These are phyloP conservation scores for Panaeolus papilionaceus DNA, from an alignment of 768 basidiomycete species.

Conservation along the genomic window DNA sequence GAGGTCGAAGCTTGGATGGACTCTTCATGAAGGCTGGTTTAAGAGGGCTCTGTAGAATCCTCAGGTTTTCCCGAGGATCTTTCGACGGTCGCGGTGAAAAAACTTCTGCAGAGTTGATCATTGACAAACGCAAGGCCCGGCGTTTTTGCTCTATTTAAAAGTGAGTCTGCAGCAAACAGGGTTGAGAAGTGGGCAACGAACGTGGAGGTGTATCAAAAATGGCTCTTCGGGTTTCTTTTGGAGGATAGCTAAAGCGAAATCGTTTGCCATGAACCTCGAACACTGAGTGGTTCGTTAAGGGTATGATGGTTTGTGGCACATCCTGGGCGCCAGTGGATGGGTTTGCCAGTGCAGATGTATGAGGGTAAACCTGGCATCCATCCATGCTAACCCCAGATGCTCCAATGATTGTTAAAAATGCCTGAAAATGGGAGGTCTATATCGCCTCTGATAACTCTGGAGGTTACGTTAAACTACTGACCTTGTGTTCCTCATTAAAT, in stretches of 20 bases:
- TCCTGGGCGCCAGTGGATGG: slow-evolving; percentile 15
- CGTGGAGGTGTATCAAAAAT: slow-evolving; percentile 58
- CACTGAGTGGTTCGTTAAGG: slow-evolving; percentile 67
- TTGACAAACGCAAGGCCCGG: slow-evolving; percentile 68
- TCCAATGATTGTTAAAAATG: slow-evolving; percentile 71
- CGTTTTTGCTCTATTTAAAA: slow-evolving; percentile 37
- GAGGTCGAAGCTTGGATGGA: slow-evolving; percentile 30
- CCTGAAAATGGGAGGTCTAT: slow-evolving; percentile 44
- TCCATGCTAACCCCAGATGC: slow-evolving; percentile 63
- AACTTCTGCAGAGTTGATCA: slow-evolving; percentile 78
- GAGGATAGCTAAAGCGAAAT: slow-evolving; percentile 78
- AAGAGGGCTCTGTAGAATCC: slow-evolving; percentile 65
- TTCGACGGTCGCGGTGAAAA: slow-evolving; percentile 69
- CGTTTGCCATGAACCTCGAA: slow-evolving; percentile 73
- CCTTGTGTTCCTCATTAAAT: slow-evolving; percentile 67
- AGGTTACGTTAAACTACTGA: slow-evolving; percentile 29
- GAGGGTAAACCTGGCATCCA: slow-evolving; percentile 65
- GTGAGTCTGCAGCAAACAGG: slow-evolving; percentile 5
- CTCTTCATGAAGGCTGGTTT: slow-evolving; percentile 44
- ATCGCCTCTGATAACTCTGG: neutral
- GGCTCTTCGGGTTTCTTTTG: slow-evolving; percentile 67
- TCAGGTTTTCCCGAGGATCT: slow-evolving; percentile 67
- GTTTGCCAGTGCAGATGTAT: slow-evolving; percentile 21
- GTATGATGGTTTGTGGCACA: slow-evolving; percentile 56
- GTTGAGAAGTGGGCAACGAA: slow-evolving; percentile 31